Evolutionary conservation across 345 rosid species (phyloP).

Genomic region (Gossypium longicalyx): DNA sequence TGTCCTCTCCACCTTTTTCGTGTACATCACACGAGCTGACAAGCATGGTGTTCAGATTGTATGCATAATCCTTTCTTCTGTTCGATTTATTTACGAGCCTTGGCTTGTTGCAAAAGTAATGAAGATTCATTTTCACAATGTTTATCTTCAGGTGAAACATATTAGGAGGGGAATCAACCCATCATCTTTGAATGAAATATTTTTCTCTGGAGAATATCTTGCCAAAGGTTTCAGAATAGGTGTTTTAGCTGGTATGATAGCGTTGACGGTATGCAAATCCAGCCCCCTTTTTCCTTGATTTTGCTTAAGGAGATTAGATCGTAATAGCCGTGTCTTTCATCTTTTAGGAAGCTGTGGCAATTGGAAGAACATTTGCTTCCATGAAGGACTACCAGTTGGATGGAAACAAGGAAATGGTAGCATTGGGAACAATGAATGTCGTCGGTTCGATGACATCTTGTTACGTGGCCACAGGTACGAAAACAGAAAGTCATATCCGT

Average conservation of each 20-base stretch:
- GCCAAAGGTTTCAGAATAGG: conserved; percentile 76
- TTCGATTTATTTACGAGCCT: background rate
- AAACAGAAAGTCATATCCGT: background rate
- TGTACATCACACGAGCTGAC: conserved; percentile 75
- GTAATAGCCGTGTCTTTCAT: background rate
- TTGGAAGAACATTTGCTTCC: conserved; percentile 90
- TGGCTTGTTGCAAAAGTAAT: background rate
- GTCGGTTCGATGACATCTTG: conserved; percentile 96
- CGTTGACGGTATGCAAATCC: conserved; percentile 57
- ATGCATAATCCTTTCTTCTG: conserved; percentile 21
- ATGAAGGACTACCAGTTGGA: conserved; percentile 89
- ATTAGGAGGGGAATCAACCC: conserved; percentile 82
- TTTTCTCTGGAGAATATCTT: conserved; percentile 57
- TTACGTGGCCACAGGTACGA: conserved; percentile 85
- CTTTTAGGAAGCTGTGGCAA: conserved; percentile 82
- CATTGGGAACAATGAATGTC: conserved; percentile 87
- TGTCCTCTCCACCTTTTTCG: conserved; percentile 67
- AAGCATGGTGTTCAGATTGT: conserved; percentile 83
- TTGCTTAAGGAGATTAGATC: background rate
- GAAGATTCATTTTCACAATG: background rate
- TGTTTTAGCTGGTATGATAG: conserved; percentile 75
- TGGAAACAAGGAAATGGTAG: conserved; percentile 95
- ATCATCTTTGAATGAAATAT: conserved; percentile 53
- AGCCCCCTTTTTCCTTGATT: background rate
- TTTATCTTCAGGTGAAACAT: conserved; percentile 52